Percentiles rank a stretch among this genome's conserved stretches.
Evolutionary conservation across 306 rosid genomes (phyloP).

Genomic region (Casuarina equisetifolia): DNA sequence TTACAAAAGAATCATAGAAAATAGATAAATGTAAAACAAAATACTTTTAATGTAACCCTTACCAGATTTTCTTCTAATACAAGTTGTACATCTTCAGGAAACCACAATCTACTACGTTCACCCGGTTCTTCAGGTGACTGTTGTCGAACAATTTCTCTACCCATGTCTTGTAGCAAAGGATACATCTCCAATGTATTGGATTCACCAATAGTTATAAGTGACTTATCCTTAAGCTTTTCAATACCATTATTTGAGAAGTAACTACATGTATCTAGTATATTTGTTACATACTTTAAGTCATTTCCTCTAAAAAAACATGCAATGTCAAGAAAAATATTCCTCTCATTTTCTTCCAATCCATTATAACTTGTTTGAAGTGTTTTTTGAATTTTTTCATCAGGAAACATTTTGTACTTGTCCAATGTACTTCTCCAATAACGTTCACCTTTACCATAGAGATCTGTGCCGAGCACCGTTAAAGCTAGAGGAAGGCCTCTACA

Average conservation of each 20-base stretch:
- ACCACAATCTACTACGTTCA: conserved; percentile 33
- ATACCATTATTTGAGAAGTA: conserved; percentile 15
- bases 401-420: neutral
- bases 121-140: conserved; percentile 22
- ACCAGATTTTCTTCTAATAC: conserved; percentile 7
- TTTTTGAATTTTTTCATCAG: conserved; percentile 13
- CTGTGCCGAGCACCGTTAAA: conserved; percentile 28
- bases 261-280: neutral
- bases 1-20: too few relatives aligned
- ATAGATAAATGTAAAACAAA: conserved; percentile 10
- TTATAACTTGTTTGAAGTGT: conserved; percentile 22
- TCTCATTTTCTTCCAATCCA: conserved; percentile 20
- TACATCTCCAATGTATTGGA: conserved; percentile 26
- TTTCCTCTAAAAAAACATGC: conserved; percentile 31
- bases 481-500: conserved; percentile 42
- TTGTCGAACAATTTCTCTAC: conserved; percentile 32
- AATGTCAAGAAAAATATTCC: conserved; percentile 31
- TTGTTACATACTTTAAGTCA: neutral
- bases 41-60: neutral
- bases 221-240: conserved; percentile 18
- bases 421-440: conserved; percentile 7
- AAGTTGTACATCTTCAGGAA: conserved; percentile 27
- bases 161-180: conserved; percentile 42
- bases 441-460: conserved; percentile 22
- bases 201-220: conserved; percentile 24